phyloP scores from a whole-genome alignment of 2,329 filamentous ascomycete species.

The Botrytis sinoallii region DNA sequence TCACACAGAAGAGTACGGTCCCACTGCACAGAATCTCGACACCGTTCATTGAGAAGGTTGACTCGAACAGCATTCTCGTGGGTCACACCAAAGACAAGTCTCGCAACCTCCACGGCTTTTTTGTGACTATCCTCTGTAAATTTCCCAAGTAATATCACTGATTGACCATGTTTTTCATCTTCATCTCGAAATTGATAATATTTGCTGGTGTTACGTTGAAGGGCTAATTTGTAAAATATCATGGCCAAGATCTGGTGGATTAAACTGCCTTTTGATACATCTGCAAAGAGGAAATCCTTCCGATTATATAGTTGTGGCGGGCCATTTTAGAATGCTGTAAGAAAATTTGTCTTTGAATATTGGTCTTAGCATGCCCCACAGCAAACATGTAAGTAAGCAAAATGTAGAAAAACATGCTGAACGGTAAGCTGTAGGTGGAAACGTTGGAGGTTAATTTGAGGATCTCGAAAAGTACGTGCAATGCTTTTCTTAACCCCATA shows the following conservation, averaged over 20 bases:
- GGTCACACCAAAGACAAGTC: not conserved
- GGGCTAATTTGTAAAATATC: not conserved
- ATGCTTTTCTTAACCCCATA: not conserved
- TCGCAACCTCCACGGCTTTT: not conserved
- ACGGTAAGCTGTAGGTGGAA: not conserved
- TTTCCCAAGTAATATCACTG: not conserved
- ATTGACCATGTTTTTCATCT: not conserved
- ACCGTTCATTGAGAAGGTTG: not conserved
- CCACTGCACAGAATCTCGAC: not conserved
- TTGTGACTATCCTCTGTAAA: not conserved
- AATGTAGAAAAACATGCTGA: not conserved
- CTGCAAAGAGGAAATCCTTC: not conserved
- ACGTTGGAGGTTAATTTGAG: not conserved
- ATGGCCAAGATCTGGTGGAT: not conserved
- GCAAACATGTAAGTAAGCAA: not conserved
- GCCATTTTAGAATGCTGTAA: not conserved
- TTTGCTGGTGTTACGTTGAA: not conserved
- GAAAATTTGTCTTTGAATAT: not conserved
- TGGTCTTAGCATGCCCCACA: too few relatives aligned
- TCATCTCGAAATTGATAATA: not conserved
- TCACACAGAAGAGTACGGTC: not conserved
- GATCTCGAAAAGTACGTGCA: accelerated
- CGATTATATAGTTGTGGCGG: not conserved
- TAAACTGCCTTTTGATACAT: too few relatives aligned
- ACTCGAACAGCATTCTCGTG: not conserved